phyloP scores from a whole-genome alignment of 495 filamentous ascomycete species.

The Glarea lozoyensis region DNA sequence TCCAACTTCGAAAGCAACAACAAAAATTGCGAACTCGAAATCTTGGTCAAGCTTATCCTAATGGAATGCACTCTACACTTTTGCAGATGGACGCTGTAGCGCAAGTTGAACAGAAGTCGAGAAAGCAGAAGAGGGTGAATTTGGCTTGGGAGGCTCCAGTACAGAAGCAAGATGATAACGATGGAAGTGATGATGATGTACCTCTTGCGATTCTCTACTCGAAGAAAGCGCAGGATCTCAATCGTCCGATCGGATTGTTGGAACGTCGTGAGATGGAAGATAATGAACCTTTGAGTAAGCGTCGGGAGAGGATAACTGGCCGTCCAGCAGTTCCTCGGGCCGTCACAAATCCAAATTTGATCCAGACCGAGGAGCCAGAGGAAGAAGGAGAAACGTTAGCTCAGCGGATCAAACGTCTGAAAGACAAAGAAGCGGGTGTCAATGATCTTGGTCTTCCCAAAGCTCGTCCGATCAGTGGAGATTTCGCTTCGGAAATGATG shows the following conservation, averaged over 20 bases:
- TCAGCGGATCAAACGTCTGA: conserved; percentile 62
- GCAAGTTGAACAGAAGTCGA: conserved; percentile 69
- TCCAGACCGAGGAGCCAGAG: conserved; percentile 28
- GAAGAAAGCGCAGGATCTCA: conserved; percentile 45
- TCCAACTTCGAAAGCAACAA: conserved; percentile 81
- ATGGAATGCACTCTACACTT: conserved; percentile 80
- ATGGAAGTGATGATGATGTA: conserved; percentile 61
- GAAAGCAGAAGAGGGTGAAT: conserved; percentile 64
- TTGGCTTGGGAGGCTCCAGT: conserved; percentile 81
- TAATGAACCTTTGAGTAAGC: conserved; percentile 75
- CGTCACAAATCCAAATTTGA: conserved; percentile 24
- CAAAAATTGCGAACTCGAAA: conserved; percentile 68
- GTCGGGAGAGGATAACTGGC: conserved; percentile 70
- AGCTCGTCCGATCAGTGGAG: conserved; percentile 55
- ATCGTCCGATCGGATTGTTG: conserved; percentile 74
- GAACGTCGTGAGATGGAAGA: conserved; percentile 81
- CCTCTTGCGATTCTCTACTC: conserved; percentile 76
- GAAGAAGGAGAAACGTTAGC: conserved; percentile 77
- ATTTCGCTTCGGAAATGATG: conserved; percentile 74
- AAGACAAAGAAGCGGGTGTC: conserved; percentile 37
- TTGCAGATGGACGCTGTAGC: conserved; percentile 87
- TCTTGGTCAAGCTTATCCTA: conserved; percentile 53
- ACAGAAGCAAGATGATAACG: conserved; percentile 38
- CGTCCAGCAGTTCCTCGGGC: conserved; percentile 13
- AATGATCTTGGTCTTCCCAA: conserved; percentile 35